Conservation (phyloP, 2,329 filamentous ascomycete genomes). For the Rachicladosporium sp. region DNA sequence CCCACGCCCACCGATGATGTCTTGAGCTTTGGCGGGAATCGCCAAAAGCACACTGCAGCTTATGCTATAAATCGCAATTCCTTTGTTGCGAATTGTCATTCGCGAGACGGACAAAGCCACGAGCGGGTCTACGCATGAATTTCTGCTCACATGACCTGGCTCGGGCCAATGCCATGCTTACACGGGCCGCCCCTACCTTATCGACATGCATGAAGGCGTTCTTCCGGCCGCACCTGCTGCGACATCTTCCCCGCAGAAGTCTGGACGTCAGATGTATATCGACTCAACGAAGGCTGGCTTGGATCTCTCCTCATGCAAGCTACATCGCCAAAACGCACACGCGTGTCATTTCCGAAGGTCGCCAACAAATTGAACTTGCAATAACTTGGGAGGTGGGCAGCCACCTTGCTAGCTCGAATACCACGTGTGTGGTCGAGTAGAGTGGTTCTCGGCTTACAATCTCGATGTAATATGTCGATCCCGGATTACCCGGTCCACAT, state of each 20-base stretch:
- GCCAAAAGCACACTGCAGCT: background rate
- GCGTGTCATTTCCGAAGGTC: too few relatives aligned
- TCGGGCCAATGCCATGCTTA: constrained; percentile 17
- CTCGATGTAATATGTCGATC: too few relatives aligned
- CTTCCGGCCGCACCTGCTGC: background rate
- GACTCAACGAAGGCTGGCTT: too few relatives aligned
- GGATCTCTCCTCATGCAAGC: too few relatives aligned
- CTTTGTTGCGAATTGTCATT: constrained; percentile 6
- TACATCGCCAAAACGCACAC: too few relatives aligned
- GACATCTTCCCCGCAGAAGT: too few relatives aligned
- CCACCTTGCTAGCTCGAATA: background rate
- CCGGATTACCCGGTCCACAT: background rate
- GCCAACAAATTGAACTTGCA: background rate
- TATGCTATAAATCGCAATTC: constrained; percentile 6
- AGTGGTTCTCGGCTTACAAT: background rate
- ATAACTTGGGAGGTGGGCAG: constrained; percentile 3
- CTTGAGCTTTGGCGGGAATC: too few relatives aligned
- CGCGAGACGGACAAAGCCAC: constrained; percentile 8
- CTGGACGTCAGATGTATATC: too few relatives aligned
- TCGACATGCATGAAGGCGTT: constrained; percentile 6
- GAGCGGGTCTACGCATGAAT: constrained; percentile 8
- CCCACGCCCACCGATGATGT: too few relatives aligned
- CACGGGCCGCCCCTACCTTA: constrained; percentile 10
- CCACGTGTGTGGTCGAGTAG: background rate
- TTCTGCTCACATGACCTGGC: constrained; percentile 12